Base-by-base conservation (phyloP, 805 yeast genomes). In the Teunomyces pallodes region DNA sequence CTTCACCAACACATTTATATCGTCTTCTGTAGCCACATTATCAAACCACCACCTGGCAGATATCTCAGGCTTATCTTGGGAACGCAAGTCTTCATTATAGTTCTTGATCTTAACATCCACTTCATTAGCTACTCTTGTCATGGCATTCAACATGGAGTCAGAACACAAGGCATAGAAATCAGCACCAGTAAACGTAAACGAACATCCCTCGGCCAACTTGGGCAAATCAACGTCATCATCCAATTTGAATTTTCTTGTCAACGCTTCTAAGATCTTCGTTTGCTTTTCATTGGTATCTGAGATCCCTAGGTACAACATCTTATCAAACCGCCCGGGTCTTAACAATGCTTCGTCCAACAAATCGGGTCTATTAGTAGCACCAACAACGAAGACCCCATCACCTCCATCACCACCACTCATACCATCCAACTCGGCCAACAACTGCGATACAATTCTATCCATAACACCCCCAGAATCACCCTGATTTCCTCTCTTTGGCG, bases 381-480 rank as follows among this genome's bases (percentile, higher is more conserved):
- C 99, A 39, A 94, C 96, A 4, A 92, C 97, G 65, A 94, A 94
- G 0, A 94, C 97, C 5, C 97, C 98, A 49, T 86, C 90, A 3
- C 69, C 69, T 40, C 67, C 74, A 47, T 67, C 70, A 14, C 61
- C 66, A 8, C 85, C 85, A 59, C 95, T 85, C 97, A 92, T 92
- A 24, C 98, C 98, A 63, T 94, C 99, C 39, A 94, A 74, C 65
- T 94, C 99, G 0, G 98, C 97, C 45, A 94, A 74, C 35, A 94
- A 71, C 65, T 94, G 99, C 0, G 97, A 91, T 0, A 94, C 99
- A 54, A 94, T 94, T 66, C 99, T 80, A 64, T 94, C 99, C 99
- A 94, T 94, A 2, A 94, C 98, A 56, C 98, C 99, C 13, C 98
- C 98, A 2, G 97, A 90, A 66, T 94, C 99, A 20, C 99, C 98